A percentile compares a stretch with the other conserved stretches of the same genome.
Conservation (phyloP, 371 early-diverging fungal genomes). For the Entomophthora muscae region DNA sequence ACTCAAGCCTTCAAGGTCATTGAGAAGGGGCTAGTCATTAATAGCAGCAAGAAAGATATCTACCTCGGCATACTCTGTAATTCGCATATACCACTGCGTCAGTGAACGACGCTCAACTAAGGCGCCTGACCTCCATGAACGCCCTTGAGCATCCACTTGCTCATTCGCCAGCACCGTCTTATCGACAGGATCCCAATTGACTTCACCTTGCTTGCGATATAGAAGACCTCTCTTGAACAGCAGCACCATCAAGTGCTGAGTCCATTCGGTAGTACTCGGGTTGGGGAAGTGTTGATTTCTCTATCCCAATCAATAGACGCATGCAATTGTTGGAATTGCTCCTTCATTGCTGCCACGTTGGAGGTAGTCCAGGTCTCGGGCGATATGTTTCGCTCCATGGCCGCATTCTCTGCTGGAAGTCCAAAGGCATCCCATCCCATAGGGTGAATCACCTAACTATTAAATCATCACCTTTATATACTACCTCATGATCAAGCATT, state of each 20-base stretch:
- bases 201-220: conserved; percentile 72
- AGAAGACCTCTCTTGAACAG: conserved; percentile 60
- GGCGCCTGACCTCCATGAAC: conserved; percentile 86
- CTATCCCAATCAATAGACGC: conserved; percentile 82
- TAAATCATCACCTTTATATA: too few relatives aligned
- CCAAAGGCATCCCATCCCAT: conserved; percentile 99
- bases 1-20: conserved; percentile 49
- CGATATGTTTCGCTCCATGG: conserved; percentile 65
- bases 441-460: conserved; percentile 61
- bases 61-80: conserved; percentile 69
- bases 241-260: conserved; percentile 70
- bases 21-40: conserved; percentile 39
- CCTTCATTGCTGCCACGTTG: conserved; percentile 69
- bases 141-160: conserved; percentile 78
- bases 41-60: conserved; percentile 2
- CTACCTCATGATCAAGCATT: conserved; percentile 52
- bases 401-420: conserved; percentile 96
- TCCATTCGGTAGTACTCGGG: conserved; percentile 82
- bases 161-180: conserved; percentile 90
- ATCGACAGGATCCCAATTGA: conserved; percentile 95
- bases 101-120: conserved; percentile 70
- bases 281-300: conserved; percentile 57
- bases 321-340: conserved; percentile 50
- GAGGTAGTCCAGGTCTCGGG: conserved; percentile 68
- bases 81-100: conserved; percentile 85